Evolutionary conservation across 2,329 filamentous ascomycete genomes (phyloP), one percentile per base, ranked within the genome.

Genomic region (Daldinia sp.): DNA sequence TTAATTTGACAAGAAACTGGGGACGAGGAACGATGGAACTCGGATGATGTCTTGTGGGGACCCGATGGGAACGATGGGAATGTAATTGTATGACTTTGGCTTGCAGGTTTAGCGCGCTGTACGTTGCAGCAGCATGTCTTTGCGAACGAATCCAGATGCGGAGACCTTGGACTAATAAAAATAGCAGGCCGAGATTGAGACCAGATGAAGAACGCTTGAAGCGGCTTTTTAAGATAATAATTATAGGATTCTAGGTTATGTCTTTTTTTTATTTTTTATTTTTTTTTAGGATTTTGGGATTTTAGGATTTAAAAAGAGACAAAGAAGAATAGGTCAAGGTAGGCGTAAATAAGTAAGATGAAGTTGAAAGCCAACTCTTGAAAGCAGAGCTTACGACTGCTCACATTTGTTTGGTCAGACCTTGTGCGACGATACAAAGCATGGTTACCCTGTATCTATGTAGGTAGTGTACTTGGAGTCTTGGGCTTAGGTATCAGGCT

Each of bases 71-170:
- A 60, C 29, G 61, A 29, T 11, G 47, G 61, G 61, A 59, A 60
- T 55, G 63, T 59, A 59, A 48, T 50, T 58, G 55, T 51, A 58
- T 50, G 32, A 30, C n/a, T 41, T 17, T 50, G 47, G 51, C 53
- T 45, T 62, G 54, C 58, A 67, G 61, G 39, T 67, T 43, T 67
- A 64, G 61, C 58, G 64, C 64, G 45, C 50, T 53, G 58, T 58
- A 53, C 39, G 56, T 63, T 63, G 64, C 58, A 63, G 64, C 61
- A 60, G 53, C 64, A 67, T 63, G 58, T 60, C 58, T 62, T n/a
- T 27, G 45, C 55, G 29, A 58, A 35, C 61, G 51, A 63, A 63
- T 65, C 54, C 54, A 47, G 37, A 65, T 58, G 61, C 39, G 57
- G 67, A 68, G 64, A 61, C 63, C 34, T 61, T 53, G 47, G 32